Base-by-base conservation (phyloP, 1,284 basidiomycete species). In the Leccinum proliferum region DNA sequence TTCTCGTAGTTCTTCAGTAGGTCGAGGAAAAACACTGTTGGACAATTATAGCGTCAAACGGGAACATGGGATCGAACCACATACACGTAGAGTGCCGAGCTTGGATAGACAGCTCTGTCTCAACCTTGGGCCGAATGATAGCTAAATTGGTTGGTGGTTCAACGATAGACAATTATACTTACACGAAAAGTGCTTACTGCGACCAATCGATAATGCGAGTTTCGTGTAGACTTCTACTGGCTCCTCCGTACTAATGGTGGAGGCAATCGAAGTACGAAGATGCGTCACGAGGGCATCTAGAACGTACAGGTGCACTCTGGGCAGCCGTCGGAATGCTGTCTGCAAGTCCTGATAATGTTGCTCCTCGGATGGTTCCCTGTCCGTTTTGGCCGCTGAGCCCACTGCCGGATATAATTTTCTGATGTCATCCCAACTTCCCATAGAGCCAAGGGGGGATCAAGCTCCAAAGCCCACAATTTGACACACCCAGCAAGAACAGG, bases 371-470 rank as follows among this genome's bases (percentile, higher is more conserved):
- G 74, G 73, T 55, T 85, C 82, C 35, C 82, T 82, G 43, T 86
- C 87, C 15, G 66, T 63, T 57, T 83, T 78, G 62, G 81, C 78
- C 4, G 72, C 71, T 29, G 86, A 81, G 53, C 89, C 87, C 62
- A 92, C 84, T 79, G 81, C 83, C 5, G 92, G 92, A 71, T 96
- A 96, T 11, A 96, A 69, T 66, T 88, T 89, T 66, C 92, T 84
- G 65, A 94, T 81, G 39, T 95, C 93, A 61, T 95, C 93, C 92
- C 93, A 96, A 48, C 87, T 70, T 96, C 93, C 81, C 88, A 93
- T 62, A 91, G 79, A 10, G 85, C 86, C 37, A 95, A 73, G 34
- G 94, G 92, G 9, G 92, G 92, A 72, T 93, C 87, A 32, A 96
- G 82, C 73, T 96, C 93, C 37, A 96, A 79, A 48, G 88, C 74